Evolutionary conservation across 164 flowering plant species (phyloP).

Genomic region (Tetrastigma voinierianum): DNA sequence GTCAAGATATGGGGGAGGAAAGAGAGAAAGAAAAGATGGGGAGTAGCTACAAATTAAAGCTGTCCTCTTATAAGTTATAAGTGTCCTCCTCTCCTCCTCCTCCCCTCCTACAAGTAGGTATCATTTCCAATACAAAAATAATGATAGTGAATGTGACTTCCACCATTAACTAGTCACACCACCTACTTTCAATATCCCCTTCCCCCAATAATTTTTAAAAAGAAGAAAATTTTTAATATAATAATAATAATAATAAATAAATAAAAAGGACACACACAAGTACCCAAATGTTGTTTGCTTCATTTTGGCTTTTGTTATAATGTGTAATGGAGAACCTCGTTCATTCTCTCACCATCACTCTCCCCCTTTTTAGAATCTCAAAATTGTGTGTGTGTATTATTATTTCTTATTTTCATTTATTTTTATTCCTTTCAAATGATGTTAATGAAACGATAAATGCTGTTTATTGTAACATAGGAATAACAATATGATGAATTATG

Average conservation of each 20-base stretch:
- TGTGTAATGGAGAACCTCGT: slow-evolving; percentile 11
- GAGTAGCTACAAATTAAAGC: slow-evolving; percentile 9
- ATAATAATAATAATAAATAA: no score
- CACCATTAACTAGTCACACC: slow-evolving; percentile 23
- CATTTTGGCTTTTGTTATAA: neutral
- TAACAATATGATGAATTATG: no score
- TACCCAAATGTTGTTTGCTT: neutral
- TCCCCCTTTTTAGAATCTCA: no score
- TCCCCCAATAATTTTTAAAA: neutral
- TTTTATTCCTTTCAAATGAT: no score
- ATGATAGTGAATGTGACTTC: slow-evolving; percentile 21
- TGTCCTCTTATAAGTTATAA: slow-evolving; percentile 13
- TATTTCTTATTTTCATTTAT: no score
- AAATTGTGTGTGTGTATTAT: no score
- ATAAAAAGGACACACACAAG: no score
- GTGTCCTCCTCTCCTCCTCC: no score
- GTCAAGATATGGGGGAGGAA: slow-evolving; percentile 28
- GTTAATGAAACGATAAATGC: no score
- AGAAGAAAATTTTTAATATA: no score
- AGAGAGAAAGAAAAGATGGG: neutral
- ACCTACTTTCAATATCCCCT: slow-evolving; percentile 10
- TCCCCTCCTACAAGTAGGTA: slow-evolving; percentile 37
- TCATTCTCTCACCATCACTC: slow-evolving; percentile 1
- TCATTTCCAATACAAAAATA: slow-evolving; percentile 47
- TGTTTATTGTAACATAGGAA: no score